phyloP scores from a whole-genome alignment of 2,329 filamentous ascomycete genomes.

The Ophiostoma tasmaniense region DNA sequence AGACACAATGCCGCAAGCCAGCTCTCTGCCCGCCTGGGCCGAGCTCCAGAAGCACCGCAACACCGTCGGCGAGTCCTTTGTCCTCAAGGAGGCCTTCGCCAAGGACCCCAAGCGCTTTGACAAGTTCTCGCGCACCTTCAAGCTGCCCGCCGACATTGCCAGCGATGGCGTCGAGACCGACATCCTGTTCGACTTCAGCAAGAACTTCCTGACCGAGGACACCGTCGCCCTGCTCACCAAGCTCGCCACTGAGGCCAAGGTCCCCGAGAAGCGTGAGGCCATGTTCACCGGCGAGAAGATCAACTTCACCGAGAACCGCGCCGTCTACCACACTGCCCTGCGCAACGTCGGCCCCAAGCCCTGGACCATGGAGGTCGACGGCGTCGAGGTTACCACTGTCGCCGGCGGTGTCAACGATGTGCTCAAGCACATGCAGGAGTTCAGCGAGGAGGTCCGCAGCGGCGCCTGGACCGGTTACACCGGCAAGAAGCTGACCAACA shows the following conservation, averaged over 20 bases:
- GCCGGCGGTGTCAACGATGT: conserved; percentile 84
- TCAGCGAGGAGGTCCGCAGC: conserved; percentile 87
- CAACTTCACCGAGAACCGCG: conserved; percentile 96
- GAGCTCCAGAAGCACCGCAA: conserved; percentile 87
- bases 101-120: conserved; percentile 80
- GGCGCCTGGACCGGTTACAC: conserved; percentile 96
- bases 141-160: conserved; percentile 69
- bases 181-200: conserved; percentile 96
- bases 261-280: conserved; percentile 89
- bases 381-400: conserved; percentile 83
- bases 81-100: conserved; percentile 87
- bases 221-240: conserved; percentile 79
- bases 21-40: conserved; percentile 78
- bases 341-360: conserved; percentile 68
- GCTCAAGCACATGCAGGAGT: conserved; percentile 95
- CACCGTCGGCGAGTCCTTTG: conserved; percentile 75
- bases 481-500: conserved; percentile 93
- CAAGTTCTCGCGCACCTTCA: conserved; percentile 82
- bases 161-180: conserved; percentile 49
- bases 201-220: conserved; percentile 95
- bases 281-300: conserved; percentile 99
- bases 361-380: conserved; percentile 76
- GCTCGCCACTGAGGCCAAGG: conserved; percentile 80
- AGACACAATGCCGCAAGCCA: conserved; percentile 66
- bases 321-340: conserved; percentile 90